A percentile compares a stretch with the other conserved stretches of the same genome.
Evolutionary conservation across 306 rosid species (phyloP).

Genomic region (Arachis stenosperma): DNA sequence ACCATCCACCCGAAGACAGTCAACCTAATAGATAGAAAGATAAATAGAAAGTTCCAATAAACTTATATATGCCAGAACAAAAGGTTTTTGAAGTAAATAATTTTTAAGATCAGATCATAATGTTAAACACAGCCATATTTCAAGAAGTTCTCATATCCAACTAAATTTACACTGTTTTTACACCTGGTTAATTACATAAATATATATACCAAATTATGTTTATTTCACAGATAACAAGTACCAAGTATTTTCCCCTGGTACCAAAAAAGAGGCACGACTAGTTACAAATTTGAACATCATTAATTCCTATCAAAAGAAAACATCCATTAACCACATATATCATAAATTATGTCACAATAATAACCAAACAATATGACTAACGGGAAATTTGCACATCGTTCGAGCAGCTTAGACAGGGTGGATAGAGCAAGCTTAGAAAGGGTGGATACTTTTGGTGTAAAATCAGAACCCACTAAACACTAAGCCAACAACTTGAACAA

Average conservation of each 20-base stretch:
- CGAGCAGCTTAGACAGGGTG: background rate
- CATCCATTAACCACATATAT: background rate
- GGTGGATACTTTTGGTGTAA: no score
- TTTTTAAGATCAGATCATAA: slow-evolving; percentile 7
- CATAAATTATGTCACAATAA: background rate
- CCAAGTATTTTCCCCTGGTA: background rate
- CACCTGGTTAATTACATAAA: background rate
- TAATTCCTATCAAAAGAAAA: no score
- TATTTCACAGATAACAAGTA: background rate
- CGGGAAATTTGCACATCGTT: background rate
- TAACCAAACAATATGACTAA: background rate
- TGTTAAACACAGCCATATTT: slow-evolving; percentile 15
- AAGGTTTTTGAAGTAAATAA: slow-evolving; percentile 13
- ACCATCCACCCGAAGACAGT: slow-evolving; percentile 88
- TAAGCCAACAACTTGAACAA: no score
- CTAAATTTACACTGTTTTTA: background rate
- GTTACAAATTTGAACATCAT: background rate
- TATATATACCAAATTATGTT: background rate
- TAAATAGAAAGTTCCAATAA: slow-evolving; percentile 7
- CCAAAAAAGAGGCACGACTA: background rate
- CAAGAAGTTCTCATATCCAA: background rate
- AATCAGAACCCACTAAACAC: no score
- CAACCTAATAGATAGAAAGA: slow-evolving; percentile 64
- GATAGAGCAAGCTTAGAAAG: background rate
- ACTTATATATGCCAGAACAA: slow-evolving; percentile 14